Conservation (phyloP, 1,284 basidiomycete species). For the Fomitopsis betulina region DNA sequence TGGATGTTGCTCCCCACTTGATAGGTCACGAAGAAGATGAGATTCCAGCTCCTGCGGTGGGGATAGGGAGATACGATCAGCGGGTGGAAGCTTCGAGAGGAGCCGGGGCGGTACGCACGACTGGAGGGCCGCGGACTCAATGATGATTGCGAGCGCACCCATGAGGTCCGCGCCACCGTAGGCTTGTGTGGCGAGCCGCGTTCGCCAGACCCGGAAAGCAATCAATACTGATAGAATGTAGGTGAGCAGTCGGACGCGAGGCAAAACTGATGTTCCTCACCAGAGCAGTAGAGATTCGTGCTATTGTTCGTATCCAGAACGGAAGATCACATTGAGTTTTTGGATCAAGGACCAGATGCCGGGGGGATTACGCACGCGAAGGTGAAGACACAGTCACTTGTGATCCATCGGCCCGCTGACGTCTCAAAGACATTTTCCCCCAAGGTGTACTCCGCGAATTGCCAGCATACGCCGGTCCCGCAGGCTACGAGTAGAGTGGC, state of each 20-base stretch:
- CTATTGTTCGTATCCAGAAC: neutral
- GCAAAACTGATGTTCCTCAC: neutral
- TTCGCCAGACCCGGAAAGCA: conserved; percentile 4
- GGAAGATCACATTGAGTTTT: neutral
- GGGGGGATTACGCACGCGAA: conserved; percentile 2
- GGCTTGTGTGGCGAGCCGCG: neutral
- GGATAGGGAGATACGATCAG: neutral
- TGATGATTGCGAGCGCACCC: conserved; percentile 7
- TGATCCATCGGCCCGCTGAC: conserved; percentile 7
- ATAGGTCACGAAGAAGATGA: conserved; percentile 8
- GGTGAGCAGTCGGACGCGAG: neutral
- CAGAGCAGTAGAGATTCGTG: conserved; percentile 5
- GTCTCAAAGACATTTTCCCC: conserved; percentile 5
- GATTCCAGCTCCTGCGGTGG: conserved; percentile 3
- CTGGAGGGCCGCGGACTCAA: conserved; percentile 4
- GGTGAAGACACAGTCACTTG: conserved; percentile 7
- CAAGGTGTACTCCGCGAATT: conserved; percentile 5
- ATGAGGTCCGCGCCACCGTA: conserved; percentile 7
- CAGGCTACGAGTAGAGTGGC: neutral
- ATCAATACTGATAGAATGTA: neutral
- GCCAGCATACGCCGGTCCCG: conserved; percentile 6
- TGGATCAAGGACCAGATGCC: too few species aligned
- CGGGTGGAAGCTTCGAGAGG: neutral
- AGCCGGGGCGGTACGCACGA: neutral
- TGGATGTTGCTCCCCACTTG: conserved; percentile 7